Evolutionary conservation across 1,284 basidiomycete species (phyloP), one percentile per base, ranked within the genome.

Genomic region (Pseudozyma thailandica): DNA sequence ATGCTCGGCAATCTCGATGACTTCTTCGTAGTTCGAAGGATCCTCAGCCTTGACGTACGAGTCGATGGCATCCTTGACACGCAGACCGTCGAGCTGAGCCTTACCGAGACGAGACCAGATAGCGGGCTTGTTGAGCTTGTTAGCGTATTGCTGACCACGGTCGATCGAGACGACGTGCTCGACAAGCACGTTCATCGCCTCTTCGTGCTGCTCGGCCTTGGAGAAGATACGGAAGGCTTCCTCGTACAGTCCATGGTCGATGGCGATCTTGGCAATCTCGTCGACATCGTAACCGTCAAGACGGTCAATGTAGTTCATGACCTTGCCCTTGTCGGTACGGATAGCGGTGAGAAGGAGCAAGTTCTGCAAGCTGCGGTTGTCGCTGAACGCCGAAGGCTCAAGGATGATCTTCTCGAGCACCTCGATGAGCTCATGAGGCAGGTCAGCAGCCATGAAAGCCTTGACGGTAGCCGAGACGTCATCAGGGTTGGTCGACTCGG

Each of bases 21-120:
- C 93, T 84, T 99, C 96, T 25, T 87, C 87, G 79, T 92, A 98
- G 87, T 99, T 98, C 47, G 90, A 89, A 6, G 96, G 92, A 83
- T 99, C 96, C 79, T 93, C 91, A 16, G 96, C 94, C 87, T 96
- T 97, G 88, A 98, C 94, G 85, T 99, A 99, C 21, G 95, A 98
- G 83, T 98, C 93, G 79, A 98, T 98, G 37, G 96, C 90, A 81
- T 99, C 96, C 85, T 98, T 98, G 86, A 99, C 92, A 47, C 96
- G 92, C 62, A 98, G 88, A 77, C 96, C 96, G 84, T 99, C 96
- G 56, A 99, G 88, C 85, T 99, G 96, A n/a, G 96, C 96, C 85
- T 99, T 99, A 38, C 92, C 96, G 74, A 99, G 88, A 51, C 96
- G 87, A 78, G 91, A 93, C 96, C 96, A 99, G 27, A 98, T 93